Evolutionary conservation across 2,329 filamentous ascomycete species (phyloP).

Genomic region (Thielaviopsis musarum): DNA sequence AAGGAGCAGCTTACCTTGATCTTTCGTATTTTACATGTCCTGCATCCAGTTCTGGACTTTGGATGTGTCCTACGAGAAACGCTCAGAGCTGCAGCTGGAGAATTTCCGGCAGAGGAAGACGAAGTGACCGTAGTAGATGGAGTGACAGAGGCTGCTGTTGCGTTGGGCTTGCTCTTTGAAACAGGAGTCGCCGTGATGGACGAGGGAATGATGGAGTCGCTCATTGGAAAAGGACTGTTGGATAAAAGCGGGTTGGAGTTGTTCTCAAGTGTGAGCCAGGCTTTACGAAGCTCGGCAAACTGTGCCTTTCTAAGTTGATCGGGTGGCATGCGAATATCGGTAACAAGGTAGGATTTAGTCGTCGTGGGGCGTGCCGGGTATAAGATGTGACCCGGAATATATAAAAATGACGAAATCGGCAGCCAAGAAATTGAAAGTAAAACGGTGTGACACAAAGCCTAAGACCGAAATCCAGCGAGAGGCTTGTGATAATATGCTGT

Average conservation of each 20-base stretch:
- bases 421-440: background rate
- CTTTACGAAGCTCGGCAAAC: constrained; percentile 5
- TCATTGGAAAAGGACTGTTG: constrained; percentile 1
- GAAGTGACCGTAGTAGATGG: background rate
- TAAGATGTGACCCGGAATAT: background rate
- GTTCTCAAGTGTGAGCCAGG: constrained; percentile 7
- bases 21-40: constrained; percentile 14
- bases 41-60: constrained; percentile 12
- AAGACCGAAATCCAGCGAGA: background rate
- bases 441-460: background rate
- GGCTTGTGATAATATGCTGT: background rate
- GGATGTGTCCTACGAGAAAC: constrained; percentile 10
- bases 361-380: background rate
- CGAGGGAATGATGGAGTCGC: background rate
- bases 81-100: background rate
- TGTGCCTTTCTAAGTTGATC: background rate
- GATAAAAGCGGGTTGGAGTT: background rate
- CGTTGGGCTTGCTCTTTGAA: background rate
- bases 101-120: background rate
- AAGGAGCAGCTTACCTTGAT: constrained; percentile 13
- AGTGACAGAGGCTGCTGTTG: background rate
- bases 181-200: background rate
- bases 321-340: constrained; percentile 3
- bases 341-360: background rate
- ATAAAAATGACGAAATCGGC: background rate